These are phyloP conservation scores for Fusarium sp. DNA, from an alignment of 2,329 filamentous ascomycete species.

Conservation along the genomic window DNA sequence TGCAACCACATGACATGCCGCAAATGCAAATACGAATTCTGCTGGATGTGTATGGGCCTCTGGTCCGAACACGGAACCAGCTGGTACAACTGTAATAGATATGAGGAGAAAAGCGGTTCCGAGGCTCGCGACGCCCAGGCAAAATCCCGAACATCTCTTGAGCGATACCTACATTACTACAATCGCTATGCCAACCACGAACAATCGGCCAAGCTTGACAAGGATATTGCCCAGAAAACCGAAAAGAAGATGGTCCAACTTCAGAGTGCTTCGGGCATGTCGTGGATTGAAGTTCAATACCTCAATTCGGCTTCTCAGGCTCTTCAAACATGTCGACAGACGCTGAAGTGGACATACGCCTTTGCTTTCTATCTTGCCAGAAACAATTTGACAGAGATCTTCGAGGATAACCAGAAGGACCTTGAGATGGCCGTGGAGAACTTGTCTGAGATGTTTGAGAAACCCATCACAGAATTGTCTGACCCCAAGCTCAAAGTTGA, in stretches of 20 bases:
- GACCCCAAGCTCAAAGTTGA: slow-evolving; percentile 94
- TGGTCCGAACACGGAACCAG: slow-evolving; percentile 99
- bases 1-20: slow-evolving; percentile 99
- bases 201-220: slow-evolving; percentile 95
- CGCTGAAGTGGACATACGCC: slow-evolving; percentile 98
- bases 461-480: slow-evolving; percentile 86
- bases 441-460: slow-evolving; percentile 99
- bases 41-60: slow-evolving; percentile 99
- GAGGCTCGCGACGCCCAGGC: slow-evolving; percentile 94
- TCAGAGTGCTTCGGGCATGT: slow-evolving; percentile 93
- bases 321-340: slow-evolving; percentile 96
- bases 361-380: slow-evolving; percentile 97
- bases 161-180: slow-evolving; percentile 99
- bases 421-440: slow-evolving; percentile 97
- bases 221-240: slow-evolving; percentile 94
- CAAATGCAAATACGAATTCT: slow-evolving; percentile 96
- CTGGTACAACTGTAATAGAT: slow-evolving; percentile 99
- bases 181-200: slow-evolving; percentile 99
- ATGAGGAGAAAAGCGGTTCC: slow-evolving; percentile 92
- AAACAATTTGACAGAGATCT: slow-evolving; percentile 96
- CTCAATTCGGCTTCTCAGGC: slow-evolving; percentile 92
- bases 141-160: slow-evolving; percentile 86
- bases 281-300: slow-evolving; percentile 99
- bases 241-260: slow-evolving; percentile 99
- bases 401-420: slow-evolving; percentile 98